Evolutionary conservation across 139 green algal species (phyloP).

Genomic region (Deuterostichococcus epilithicus): DNA sequence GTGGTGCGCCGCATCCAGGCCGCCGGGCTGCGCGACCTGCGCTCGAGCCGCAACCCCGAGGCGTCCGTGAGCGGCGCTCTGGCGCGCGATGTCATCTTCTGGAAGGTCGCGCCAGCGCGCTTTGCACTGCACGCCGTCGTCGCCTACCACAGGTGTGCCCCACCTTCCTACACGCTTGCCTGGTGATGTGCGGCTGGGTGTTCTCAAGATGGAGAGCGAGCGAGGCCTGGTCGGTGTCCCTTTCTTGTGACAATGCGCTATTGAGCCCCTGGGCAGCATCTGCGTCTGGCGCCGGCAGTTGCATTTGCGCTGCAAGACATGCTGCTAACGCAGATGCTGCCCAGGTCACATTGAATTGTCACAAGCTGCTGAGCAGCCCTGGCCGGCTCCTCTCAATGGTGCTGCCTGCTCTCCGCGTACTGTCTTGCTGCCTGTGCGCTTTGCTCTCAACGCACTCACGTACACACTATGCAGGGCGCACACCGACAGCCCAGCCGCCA

Average conservation of each 20-base stretch:
- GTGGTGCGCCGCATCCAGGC: constrained; percentile 73
- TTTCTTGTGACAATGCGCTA: too few species aligned
- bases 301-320: too few species aligned
- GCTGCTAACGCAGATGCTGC: too few species aligned
- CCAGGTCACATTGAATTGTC: too few species aligned
- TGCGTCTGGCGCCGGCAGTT: too few species aligned
- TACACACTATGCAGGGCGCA: not conserved
- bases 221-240: too few species aligned
- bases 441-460: not conserved
- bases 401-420: too few species aligned
- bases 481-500: not conserved
- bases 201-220: too few species aligned
- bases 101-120: constrained; percentile 58
- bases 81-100: constrained; percentile 79
- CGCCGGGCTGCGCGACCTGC: constrained; percentile 74
- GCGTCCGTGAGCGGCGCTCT: constrained; percentile 65
- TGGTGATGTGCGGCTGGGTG: not conserved
- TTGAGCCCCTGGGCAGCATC: too few species aligned
- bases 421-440: too few species aligned
- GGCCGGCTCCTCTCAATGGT: too few species aligned
- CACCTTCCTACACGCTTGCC: not conserved
- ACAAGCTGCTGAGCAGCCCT: too few species aligned
- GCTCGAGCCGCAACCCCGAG: constrained; percentile 49
- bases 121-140: constrained; percentile 66
- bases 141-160: constrained; percentile 4